Conservation (phyloP, 495 filamentous ascomycete species). For the Sabuloglossum arenarium region DNA sequence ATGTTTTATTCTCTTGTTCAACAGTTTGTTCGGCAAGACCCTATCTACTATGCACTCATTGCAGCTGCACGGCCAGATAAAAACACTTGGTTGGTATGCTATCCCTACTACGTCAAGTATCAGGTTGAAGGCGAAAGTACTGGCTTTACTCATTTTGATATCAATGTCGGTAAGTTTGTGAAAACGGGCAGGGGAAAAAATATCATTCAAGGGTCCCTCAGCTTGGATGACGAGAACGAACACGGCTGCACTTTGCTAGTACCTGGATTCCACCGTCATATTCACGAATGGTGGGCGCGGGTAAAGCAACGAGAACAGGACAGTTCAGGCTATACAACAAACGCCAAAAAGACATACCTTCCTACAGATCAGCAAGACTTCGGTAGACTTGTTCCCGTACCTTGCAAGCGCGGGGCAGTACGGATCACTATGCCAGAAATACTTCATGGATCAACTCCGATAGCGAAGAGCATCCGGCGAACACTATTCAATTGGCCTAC, state of each 20-base stretch:
- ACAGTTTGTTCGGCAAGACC: background rate
- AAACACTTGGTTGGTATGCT: background rate
- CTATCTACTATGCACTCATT: background rate
- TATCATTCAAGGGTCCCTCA: background rate
- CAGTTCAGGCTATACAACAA: background rate
- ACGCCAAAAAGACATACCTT: background rate
- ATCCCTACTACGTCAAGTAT: background rate
- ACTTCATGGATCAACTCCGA: background rate
- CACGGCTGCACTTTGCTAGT: background rate
- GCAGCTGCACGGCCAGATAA: background rate
- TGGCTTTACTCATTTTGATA: background rate
- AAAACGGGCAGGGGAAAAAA: background rate
- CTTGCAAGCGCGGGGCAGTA: background rate
- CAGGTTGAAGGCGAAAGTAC: background rate
- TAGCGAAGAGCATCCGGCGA: background rate
- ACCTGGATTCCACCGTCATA: background rate
- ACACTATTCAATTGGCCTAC: background rate
- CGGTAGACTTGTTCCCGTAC: background rate
- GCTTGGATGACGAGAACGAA: background rate
- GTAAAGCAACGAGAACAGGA: background rate
- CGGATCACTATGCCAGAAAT: background rate
- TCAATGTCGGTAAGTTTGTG: background rate
- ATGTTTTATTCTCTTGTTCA: background rate
- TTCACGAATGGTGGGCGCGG: background rate
- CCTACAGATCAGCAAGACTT: background rate